Evolutionary conservation across 2,329 filamentous ascomycete species (phyloP), one percentile per base, ranked within the genome.

Genomic region (Ophiocordyceps camponoti-saundersi): DNA sequence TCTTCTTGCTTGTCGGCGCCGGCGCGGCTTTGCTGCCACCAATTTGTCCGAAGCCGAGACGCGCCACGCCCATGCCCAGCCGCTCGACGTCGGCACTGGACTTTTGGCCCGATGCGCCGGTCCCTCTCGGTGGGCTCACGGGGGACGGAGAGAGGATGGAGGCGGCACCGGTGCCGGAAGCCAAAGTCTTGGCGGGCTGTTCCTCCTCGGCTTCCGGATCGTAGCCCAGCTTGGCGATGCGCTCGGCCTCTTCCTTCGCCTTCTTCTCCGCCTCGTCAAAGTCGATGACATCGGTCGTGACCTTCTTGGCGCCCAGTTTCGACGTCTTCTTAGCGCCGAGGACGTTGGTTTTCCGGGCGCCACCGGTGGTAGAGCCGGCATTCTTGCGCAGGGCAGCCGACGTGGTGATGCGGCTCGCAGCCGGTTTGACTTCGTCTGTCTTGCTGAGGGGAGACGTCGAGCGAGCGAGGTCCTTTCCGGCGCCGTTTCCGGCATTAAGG

Each of bases 181-280:
- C 53, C 50, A 77, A 70, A 36, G 67, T 55, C 32, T 62, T 62
- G 29, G 29, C 21, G 50, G 66, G 64, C 52, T 61, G 71, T 44
- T 63, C 74, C 54, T 75, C 75, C 64, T 94, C 90, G 20, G 87
- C 89, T 52, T 95, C 84, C 1, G 89, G 87, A 57, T 98, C 88
- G 59, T 98, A 98, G 39, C 92, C 92, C 21, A 98, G 71, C 67
- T 94, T 95, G 61, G 83, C 88, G 60, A 95, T 92, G 54, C 92
- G 82, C 64, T 96, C 92, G 3, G 89, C 92, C 65, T 98, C 92
- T 65, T 96, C 92, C 64, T 90, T 94, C 42, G 92, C 92, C 67
- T 93, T 95, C 65, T 85, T 87, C 71, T 98, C 92, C 3, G 89
- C 92, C 63, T 90, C 92, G 53, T 98, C 92, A 58, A 98, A 98